Evolutionary conservation across 1,139 yeast genomes (phyloP), one percentile per base, ranked within the genome.

Genomic region (Suzukiozyma palmioleophila): DNA sequence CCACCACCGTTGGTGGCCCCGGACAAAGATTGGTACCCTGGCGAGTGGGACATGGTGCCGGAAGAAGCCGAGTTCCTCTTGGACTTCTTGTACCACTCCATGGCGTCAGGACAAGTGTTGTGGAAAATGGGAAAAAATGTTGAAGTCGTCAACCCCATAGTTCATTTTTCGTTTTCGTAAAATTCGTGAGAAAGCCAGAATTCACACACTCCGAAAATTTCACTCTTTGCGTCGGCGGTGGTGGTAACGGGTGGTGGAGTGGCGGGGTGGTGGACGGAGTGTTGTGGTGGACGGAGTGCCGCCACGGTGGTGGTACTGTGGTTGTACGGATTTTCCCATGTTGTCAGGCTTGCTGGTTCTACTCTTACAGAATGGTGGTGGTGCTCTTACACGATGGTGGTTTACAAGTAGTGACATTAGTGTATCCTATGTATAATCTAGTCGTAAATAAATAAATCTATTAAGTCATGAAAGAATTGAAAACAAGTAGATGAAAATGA

Each of bases 21-120:
- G 10, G 39, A 18, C 8, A 33, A n/a, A 13, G 16, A 11, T 13
- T 37, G 29, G 32, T 33, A 35, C 14, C 36, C 33, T 11, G 37
- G 37, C 7, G 42, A 28, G 30, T 37, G 24, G 3, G 27, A 24
- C 10, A 14, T 13, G 14, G 16, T 13, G 16, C 31, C 31, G 3
- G 37, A 32, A 3, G 37, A 16, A 3, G 24, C 18, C 2, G 43
- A 39, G 36, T 33, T 13, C 37, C 34, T 33, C 43, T 32, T 29
- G 37, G 33, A 24, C 27, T 33, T 33, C 11, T 33, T 33, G 16
- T 42, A 42, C 38, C 40, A 42, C 25, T 37, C 48, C 48, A 39
- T 45, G 11, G 12, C 26, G 22, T 26, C n/a, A 11, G n/a, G 28
- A 25, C 14, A 11, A 29, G n/a, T 32, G 12, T n/a, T 21, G 26